Percentiles rank a stretch among this genome's conserved stretches.
phyloP scores from a whole-genome alignment of 306 rosid genomes.

The Potentilla sterilis region DNA sequence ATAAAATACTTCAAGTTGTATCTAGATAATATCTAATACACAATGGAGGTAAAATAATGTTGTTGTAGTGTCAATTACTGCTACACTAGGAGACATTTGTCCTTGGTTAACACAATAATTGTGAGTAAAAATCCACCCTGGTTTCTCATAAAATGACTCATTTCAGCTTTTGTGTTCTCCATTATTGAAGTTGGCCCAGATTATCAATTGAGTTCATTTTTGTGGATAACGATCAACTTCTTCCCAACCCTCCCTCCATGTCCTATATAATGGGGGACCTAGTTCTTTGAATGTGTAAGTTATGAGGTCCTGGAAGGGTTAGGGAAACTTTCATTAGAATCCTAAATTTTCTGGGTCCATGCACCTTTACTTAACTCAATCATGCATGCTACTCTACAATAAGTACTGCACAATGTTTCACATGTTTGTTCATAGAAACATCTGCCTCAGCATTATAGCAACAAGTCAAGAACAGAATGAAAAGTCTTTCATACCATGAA shows the following conservation, averaged over 20 bases:
- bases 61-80: not conserved
- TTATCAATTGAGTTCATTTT: conserved; percentile 5
- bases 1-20: too few species aligned
- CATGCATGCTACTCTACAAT: conserved; percentile 4
- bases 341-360: conserved; percentile 4
- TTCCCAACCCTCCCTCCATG: conserved; percentile 9
- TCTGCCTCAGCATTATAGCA: not conserved
- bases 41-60: not conserved
- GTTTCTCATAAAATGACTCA: not conserved
- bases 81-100: not conserved
- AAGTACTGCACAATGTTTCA: not conserved
- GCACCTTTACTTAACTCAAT: conserved; percentile 1
- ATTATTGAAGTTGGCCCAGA: conserved; percentile 31
- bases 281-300: conserved; percentile 17
- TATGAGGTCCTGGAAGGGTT: not conserved
- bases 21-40: not conserved
- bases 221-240: conserved; percentile 24
- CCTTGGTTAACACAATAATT: not conserved
- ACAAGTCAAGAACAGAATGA: not conserved
- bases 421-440: not conserved
- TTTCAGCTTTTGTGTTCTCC: conserved; percentile 18
- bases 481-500: not conserved
- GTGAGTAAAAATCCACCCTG: not conserved
- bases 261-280: not conserved
- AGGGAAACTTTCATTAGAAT: not conserved